A percentile compares a stretch with the other conserved stretches of the same genome.
Evolutionary conservation across 1,139 yeast species (phyloP).

Genomic region (Lodderomyces orthopsilosis): DNA sequence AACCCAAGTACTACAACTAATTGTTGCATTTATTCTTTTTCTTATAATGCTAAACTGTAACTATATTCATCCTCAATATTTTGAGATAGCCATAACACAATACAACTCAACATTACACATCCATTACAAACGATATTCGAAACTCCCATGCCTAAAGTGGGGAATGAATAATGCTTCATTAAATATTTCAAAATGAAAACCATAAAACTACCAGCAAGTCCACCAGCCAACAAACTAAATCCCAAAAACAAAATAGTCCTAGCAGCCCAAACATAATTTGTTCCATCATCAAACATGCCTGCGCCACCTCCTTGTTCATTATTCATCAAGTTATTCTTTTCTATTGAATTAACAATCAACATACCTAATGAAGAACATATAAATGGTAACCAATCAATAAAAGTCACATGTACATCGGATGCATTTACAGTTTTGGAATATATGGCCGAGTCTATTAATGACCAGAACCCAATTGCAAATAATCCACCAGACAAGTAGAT

Average conservation of each 20-base stretch:
- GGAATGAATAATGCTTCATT: conserved; percentile 73
- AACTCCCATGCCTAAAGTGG: conserved; percentile 93
- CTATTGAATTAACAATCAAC: conserved; percentile 88
- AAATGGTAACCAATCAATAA: conserved; percentile 94
- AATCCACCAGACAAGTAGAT: conserved; percentile 73
- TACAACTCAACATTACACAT: conserved; percentile 82
- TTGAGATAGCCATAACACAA: conserved; percentile 87
- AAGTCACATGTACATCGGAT: conserved; percentile 79
- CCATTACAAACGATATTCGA: conserved; percentile 81
- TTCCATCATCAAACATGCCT: conserved; percentile 43
- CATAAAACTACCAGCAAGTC: conserved; percentile 88
- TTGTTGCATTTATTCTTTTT: not conserved
- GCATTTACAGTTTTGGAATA: conserved; percentile 85
- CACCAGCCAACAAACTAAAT: conserved; percentile 89
- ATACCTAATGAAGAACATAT: conserved; percentile 87
- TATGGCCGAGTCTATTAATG: conserved; percentile 82
- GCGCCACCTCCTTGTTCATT: conserved; percentile 40
- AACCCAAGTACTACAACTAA: too few relatives aligned
- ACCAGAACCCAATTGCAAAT: conserved; percentile 88
- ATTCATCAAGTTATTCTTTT: conserved; percentile 69
- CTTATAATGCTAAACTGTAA: conserved; percentile 76
- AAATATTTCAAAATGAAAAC: conserved; percentile 82
- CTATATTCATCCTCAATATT: conserved; percentile 95
- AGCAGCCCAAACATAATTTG: conserved; percentile 86
- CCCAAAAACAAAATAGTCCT: conserved; percentile 87